Evolutionary conservation across 1,139 yeast genomes (phyloP), one percentile per base, ranked within the genome.

Genomic region (Pichia sp.): DNA sequence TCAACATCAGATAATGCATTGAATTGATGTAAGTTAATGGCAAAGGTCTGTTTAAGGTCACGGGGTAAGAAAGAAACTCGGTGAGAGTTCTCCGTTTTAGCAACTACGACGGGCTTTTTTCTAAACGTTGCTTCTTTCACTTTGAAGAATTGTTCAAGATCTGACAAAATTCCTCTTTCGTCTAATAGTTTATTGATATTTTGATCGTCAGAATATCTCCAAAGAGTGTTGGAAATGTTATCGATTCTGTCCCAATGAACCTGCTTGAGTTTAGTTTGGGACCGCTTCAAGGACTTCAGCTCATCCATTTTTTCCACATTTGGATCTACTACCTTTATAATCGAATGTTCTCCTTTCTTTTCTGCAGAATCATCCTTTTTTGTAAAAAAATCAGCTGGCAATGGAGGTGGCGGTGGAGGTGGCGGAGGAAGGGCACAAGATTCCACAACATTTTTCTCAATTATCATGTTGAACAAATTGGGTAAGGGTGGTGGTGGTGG

Each of bases 231-330:
- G 47, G 84, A 80, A 48, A 89, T 83, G 58, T 76, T 72, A 34
- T 83, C 85, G 48, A 93, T 75, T 66, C 83, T 87, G 62, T 92
- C 96, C 98, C 98, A 93, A 67, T 93, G 99, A 77, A 93, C 85
- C 66, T 92, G 98, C 68, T 92, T 93, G 63, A 93, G 75, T 60
- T 84, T 85, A 17, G 80, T 73, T 55, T 79, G 79, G 4, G 95
- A 87, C 53, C 85, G 74, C 16, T 74, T 70, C 9, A 63, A 43
- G 2, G 55, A 16, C 14, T 54, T 49, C 0, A 61, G 45, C 5
- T 56, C 50, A 29, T 48, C 59, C 5, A 56, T 27, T 31, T 55
- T 57, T 29, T 42, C 49, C 30, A 29, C 20, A 34, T 57, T 59
- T 20, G 55, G 57, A 46, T 60, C 55, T 54, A 60, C 31, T 66